phyloP scores from a whole-genome alignment of 352 stramenopile genomes.

The Phytopythium oedochilum region DNA sequence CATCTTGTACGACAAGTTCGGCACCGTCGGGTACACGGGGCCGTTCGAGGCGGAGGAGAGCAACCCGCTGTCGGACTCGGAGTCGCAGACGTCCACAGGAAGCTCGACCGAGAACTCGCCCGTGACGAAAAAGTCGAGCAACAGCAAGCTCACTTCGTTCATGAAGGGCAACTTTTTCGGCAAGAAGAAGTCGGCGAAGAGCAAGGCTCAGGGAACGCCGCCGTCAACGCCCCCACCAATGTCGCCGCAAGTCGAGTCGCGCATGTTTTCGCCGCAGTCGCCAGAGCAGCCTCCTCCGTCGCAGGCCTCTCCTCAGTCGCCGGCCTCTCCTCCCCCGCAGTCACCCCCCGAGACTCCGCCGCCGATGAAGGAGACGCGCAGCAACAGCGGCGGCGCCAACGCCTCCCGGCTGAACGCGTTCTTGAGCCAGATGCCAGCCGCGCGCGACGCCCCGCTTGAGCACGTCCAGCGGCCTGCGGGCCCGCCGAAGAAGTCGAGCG shows the following conservation, averaged over 20 bases:
- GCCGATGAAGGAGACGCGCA: constrained; percentile 28
- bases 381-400: constrained; percentile 40
- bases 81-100: constrained; percentile 54
- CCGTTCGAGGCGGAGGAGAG: constrained; percentile 45
- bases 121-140: constrained; percentile 55
- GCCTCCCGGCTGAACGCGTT: constrained; percentile 71
- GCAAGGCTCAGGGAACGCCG: constrained; percentile 48
- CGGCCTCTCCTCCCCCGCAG: constrained; percentile 9
- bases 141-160: constrained; percentile 74
- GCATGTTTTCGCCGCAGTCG: constrained; percentile 10
- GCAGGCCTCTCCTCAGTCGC: constrained; percentile 16
- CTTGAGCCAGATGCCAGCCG: constrained; percentile 64
- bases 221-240: constrained; percentile 50
- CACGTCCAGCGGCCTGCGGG: constrained; percentile 53
- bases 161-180: constrained; percentile 78
- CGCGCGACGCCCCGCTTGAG: constrained; percentile 47
- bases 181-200: constrained; percentile 48
- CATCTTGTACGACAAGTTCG: constrained; percentile 81
- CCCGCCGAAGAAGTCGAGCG: constrained; percentile 41
- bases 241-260: constrained; percentile 34
- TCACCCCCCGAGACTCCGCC: constrained; percentile 9
- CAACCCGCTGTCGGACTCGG: constrained; percentile 67
- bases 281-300: neutral
- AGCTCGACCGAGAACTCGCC: constrained; percentile 49
- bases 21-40: constrained; percentile 43